Evolutionary conservation across 1,139 yeast species (phyloP), one percentile per base, ranked within the genome.

Genomic region (Arxiozyma heterogenica): DNA sequence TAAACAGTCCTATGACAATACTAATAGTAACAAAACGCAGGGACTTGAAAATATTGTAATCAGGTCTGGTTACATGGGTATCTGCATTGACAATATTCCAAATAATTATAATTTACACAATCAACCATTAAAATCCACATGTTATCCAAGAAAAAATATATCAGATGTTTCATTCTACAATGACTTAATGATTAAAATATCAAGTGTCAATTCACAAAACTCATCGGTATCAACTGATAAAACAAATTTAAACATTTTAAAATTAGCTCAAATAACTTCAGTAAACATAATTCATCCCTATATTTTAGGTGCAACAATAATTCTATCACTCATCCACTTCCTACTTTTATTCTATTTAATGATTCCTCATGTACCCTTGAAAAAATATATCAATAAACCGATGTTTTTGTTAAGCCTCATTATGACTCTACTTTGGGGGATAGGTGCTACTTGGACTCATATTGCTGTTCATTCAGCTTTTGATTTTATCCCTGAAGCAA

Each of bases 361-460:
- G 1, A 60, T 80, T 17, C 85, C 85, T 0, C 69, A 74, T 12
- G 57, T 79, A 4, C 87, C 88, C 0, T 62, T 54, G 21, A 77
- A 75, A 55, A 20, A 57, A 0, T 38, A 64, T 9, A 64, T 74
- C 5, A 68, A 71, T 34, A 73, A 70, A 51, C 58, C 72, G 3
- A 64, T 73, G 11, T 59, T 78, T 41, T 64, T 70, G 0, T 55
- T 78, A 21, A 68, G 79, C 4, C 68, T 75, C 0, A 54, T 72
- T 0, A 65, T 76, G 51, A 71, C 77, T 27, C 60, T 83, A 12
- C 54, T 83, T 3, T 83, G 89, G 86, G 86, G 87, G 0, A 68
- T 83, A 48, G 89, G 89, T 0, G 76, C 88, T 1, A 82, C 84
- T 78, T 77, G 88, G 73, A 78, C 78, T 51, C 83, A 82, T 59